A percentile compares a stretch with the other conserved stretches of the same genome.
These are phyloP conservation scores for Diplodia mutila DNA, from an alignment of 2,329 filamentous ascomycete species.

Conservation along the genomic window DNA sequence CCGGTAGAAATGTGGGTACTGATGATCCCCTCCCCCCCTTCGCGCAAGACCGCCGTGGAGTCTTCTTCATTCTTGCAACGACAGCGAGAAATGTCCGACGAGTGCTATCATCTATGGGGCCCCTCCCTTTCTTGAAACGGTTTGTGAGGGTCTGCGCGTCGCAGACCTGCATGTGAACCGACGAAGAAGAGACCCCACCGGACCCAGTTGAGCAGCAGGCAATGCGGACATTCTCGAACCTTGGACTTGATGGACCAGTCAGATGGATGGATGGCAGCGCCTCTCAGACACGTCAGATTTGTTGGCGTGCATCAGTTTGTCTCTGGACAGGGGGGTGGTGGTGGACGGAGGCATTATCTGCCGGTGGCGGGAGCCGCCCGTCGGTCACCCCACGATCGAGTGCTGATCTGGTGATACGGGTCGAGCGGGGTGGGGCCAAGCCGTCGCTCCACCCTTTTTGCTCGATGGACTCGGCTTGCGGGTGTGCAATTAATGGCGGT, in stretches of 20 bases:
- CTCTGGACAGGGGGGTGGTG: background rate
- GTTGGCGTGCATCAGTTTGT: background rate
- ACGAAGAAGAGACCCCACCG: background rate
- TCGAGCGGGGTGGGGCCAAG: slow-evolving; percentile 3
- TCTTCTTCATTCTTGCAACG: background rate
- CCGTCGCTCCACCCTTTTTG: background rate
- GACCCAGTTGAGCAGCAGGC: background rate
- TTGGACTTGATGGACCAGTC: background rate
- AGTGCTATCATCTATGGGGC: background rate
- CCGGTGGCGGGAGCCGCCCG: slow-evolving; percentile 19
- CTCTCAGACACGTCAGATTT: background rate
- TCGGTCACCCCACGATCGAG: slow-evolving; percentile 20
- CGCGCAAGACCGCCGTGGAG: background rate
- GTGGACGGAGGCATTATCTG: background rate
- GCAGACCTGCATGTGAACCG: background rate
- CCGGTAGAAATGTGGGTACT: background rate
- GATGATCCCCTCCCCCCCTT: background rate
- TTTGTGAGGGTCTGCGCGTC: background rate
- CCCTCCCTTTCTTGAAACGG: background rate
- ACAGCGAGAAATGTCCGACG: slow-evolving; percentile 17
- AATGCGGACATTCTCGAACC: background rate
- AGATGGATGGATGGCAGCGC: no score
- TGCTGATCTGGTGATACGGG: slow-evolving; percentile 23
- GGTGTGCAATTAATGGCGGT: background rate
- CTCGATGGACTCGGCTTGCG: background rate